These are phyloP conservation scores for Apiospora saccharicola DNA, from an alignment of 2,329 filamentous ascomycete species.

Conservation along the genomic window DNA sequence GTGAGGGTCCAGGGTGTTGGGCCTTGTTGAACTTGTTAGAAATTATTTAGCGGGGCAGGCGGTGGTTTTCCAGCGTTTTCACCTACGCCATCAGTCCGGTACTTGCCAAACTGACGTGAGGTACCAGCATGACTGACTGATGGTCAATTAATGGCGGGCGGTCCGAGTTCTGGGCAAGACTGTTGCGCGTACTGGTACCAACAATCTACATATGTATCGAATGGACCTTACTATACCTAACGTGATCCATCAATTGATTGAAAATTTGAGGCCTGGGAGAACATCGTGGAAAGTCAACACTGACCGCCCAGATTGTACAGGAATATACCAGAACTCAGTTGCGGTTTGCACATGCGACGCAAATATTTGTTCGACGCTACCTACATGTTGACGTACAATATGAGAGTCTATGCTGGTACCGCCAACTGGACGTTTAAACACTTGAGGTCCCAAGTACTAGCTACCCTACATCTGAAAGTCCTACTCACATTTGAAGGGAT, in stretches of 20 bases:
- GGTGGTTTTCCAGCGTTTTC: not conserved
- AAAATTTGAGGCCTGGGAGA: not conserved
- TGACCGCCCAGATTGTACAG: not conserved
- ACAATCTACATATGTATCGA: not conserved
- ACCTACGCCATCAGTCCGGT: conserved; percentile 11
- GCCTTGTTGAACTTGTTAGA: conserved; percentile 30
- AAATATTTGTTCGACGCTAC: not conserved
- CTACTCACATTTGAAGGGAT: no score
- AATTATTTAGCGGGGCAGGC: conserved; percentile 40
- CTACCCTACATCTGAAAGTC: not conserved
- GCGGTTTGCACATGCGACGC: not conserved
- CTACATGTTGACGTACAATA: not conserved
- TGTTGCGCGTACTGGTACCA: not conserved
- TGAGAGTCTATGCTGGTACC: not conserved
- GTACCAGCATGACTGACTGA: not conserved
- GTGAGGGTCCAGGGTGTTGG: conserved; percentile 32
- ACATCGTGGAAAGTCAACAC: not conserved
- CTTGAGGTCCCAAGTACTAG: not conserved
- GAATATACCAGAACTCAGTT: not conserved
- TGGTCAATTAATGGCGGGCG: not conserved
- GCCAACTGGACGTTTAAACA: not conserved
- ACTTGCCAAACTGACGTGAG: not conserved
- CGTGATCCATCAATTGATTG: no score
- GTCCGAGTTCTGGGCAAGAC: not conserved
- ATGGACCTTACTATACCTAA: not conserved